Conservation (phyloP, 1,284 basidiomycete species). For the Ganoderma resinaceum region DNA sequence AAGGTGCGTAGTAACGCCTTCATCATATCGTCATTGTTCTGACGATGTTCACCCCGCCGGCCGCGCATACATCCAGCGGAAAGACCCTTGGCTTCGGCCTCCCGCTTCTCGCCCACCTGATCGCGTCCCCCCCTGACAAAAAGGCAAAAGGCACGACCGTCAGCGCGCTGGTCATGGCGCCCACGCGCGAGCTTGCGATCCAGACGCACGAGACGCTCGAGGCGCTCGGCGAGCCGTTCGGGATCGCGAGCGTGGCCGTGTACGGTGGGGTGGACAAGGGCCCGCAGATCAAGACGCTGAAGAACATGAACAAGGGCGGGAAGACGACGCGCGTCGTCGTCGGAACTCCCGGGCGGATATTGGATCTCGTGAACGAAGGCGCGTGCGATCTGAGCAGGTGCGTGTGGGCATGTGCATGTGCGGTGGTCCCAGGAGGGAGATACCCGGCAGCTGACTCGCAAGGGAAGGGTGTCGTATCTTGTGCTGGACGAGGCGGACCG, state of each 20-base stretch:
- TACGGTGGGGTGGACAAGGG: slow-evolving; percentile 94
- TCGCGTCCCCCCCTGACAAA: slow-evolving; percentile 47
- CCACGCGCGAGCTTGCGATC: slow-evolving; percentile 93
- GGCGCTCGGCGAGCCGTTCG: slow-evolving; percentile 79
- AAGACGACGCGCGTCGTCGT: slow-evolving; percentile 82
- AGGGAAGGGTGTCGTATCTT: slow-evolving; percentile 81
- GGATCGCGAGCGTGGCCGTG: slow-evolving; percentile 84
- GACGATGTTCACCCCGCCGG: not conserved
- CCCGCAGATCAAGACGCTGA: slow-evolving; percentile 74
- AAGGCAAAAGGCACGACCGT: slow-evolving; percentile 52
- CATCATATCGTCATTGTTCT: not conserved
- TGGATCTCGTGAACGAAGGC: slow-evolving; percentile 90
- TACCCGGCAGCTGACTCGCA: not conserved
- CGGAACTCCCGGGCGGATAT: slow-evolving; percentile 92
- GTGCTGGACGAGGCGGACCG: slow-evolving; percentile 98
- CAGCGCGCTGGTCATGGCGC: slow-evolving; percentile 88
- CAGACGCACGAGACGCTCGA: slow-evolving; percentile 92
- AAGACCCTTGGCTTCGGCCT: slow-evolving; percentile 98
- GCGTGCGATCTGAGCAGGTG: slow-evolving; percentile 82
- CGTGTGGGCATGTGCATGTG: slow-evolving; percentile 37
- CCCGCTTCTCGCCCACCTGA: slow-evolving; percentile 80
- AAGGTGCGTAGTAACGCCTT: slow-evolving; percentile 51
- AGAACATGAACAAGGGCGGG: slow-evolving; percentile 52
- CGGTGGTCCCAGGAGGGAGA: not conserved
- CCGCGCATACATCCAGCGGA: slow-evolving; percentile 59